phyloP scores from a whole-genome alignment of 139 green algal species.

The Dunaliella primolecta region DNA sequence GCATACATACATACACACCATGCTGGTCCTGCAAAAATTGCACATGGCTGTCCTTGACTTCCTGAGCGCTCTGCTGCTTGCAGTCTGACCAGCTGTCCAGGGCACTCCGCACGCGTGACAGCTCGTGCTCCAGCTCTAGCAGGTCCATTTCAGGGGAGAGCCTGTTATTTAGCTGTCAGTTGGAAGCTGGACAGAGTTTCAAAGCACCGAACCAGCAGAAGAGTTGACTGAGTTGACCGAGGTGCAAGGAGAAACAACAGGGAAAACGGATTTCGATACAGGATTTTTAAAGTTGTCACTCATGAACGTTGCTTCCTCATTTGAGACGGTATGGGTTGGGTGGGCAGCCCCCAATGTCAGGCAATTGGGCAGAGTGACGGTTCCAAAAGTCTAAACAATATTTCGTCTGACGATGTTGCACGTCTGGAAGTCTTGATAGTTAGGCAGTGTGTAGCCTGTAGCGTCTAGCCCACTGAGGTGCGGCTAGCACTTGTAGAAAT shows the following conservation, averaged over 20 bases:
- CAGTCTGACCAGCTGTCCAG: constrained; percentile 12
- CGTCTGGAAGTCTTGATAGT: no score
- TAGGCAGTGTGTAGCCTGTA: no score
- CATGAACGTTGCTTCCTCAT: background rate
- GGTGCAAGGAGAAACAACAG: background rate
- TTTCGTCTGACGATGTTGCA: no score
- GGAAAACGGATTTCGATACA: background rate
- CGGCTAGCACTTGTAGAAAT: no score
- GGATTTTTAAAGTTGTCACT: background rate
- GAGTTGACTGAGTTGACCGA: background rate
- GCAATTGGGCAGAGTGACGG: no score
- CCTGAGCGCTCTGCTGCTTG: background rate
- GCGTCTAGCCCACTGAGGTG: no score
- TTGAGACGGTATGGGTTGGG: background rate
- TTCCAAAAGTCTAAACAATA: no score
- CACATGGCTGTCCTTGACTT: constrained; percentile 22
- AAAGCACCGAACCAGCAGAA: background rate
- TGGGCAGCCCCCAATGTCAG: no score
- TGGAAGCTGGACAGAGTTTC: background rate
- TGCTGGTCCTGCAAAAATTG: constrained; percentile 22
- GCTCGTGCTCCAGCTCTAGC: constrained; percentile 22
- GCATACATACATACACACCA: constrained; percentile 10
- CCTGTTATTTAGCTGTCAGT: background rate
- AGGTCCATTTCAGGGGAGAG: constrained; percentile 20
- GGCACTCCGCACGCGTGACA: background rate